Base-by-base conservation (phyloP, 2,329 filamentous ascomycete species). In the Aspergillus ibericus region DNA sequence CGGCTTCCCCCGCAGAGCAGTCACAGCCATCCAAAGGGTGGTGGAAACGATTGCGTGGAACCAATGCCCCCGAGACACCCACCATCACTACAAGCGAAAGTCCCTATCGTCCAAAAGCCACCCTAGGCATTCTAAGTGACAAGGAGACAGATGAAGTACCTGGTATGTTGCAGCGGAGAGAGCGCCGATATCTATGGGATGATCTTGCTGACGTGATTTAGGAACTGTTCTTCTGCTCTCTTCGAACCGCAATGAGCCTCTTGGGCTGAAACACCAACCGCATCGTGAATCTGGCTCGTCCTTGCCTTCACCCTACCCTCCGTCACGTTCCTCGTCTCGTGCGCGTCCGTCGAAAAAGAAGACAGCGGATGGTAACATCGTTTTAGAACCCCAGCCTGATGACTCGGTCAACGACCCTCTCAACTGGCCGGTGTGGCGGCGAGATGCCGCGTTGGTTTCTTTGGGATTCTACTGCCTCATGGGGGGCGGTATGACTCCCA, bases 401-500 rank as follows among this genome's bases (percentile, higher is more conserved):
- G 92, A 97, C 53, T 92, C 91, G 0, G 80, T 83, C 53, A 97
- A 98, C 64, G 93, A 98, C 68, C 93, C 93, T 1, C 78, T 98
- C 57, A 98, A 98, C 72, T 98, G 93, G 93, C 87, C 90, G 0
- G 78, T 83, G 6, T 91, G 91, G 87, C 85, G 91, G 40, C 83
- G 93, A 73, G 92, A 98, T 73, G 75, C 82, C 22, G 91, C 93
- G 0, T 77, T 98, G 61, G 68, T 96, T 0, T 93, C 89, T 0
- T 80, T 98, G 4, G 93, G 93, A 1, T 88, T 96, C 68, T 96
- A 96, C 75, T 96, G 92, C 75, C 90, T 97, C 86, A 77, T 97
- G 16, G 93, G 93, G 56, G 93, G 93, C 40, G 93, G 93, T 44
- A 96, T 96, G 80, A 97, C 93, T 0, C 90, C 95, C 0, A 81